Percentiles rank a stretch among this genome's conserved stretches.
These are phyloP conservation scores for Penicillium longicatenatum DNA, from an alignment of 495 filamentous ascomycete species.

Conservation along the genomic window DNA sequence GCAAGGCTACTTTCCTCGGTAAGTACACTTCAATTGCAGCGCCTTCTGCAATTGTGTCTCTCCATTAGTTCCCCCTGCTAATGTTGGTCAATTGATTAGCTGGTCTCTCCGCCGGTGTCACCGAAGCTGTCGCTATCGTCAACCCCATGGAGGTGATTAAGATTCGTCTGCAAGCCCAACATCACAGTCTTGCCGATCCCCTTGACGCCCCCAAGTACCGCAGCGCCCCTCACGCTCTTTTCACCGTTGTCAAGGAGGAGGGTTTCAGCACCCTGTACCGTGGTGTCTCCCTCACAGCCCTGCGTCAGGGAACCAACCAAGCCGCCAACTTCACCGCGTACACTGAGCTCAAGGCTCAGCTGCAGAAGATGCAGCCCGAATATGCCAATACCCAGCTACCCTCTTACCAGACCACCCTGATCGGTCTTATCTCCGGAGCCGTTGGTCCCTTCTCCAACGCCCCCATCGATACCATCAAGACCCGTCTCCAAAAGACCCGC, in stretches of 20 bases:
- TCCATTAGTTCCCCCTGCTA: not conserved
- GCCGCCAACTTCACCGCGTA: constrained; percentile 99
- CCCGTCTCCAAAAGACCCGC: constrained; percentile 86
- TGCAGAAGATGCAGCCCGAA: constrained; percentile 68
- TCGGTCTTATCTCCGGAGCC: constrained; percentile 88
- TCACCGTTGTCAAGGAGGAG: constrained; percentile 90
- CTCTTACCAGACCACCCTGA: constrained; percentile 84
- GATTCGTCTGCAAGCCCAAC: constrained; percentile 95
- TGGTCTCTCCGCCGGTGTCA: constrained; percentile 89
- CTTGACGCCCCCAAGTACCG: constrained; percentile 94
- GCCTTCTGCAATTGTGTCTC: not conserved
- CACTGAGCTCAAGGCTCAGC: constrained; percentile 80
- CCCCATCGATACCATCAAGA: constrained; percentile 99
- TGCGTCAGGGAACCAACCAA: constrained; percentile 95
- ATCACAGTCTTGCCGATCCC: constrained; percentile 92
- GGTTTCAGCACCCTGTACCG: constrained; percentile 85
- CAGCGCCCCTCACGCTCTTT: constrained; percentile 93
- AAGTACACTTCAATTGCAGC: constrained; percentile 22
- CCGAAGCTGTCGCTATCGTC: constrained; percentile 92
- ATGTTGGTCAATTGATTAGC: constrained; percentile 47
- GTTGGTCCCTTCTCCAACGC: constrained; percentile 96
- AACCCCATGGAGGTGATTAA: constrained; percentile 99
- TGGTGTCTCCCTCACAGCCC: constrained; percentile 88
- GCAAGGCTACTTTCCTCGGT: constrained; percentile 81
- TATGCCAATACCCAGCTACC: constrained; percentile 66